These are phyloP conservation scores for Effrenium voratum DNA, from an alignment of 73 alveolate genomes.

Conservation along the genomic window DNA sequence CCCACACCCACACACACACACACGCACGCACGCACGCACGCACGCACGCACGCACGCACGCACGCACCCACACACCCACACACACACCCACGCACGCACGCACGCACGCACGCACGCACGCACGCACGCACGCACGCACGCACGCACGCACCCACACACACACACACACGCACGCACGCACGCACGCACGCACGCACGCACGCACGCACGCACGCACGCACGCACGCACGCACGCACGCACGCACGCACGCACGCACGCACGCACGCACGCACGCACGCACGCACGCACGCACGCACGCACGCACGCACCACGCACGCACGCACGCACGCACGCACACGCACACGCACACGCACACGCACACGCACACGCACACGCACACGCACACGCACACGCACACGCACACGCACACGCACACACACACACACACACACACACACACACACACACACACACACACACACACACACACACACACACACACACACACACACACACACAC, in stretches of 20 bases:
- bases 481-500: neutral
- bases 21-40: too few relatives aligned
- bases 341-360: slow-evolving; percentile 16
- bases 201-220: neutral
- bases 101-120: too few relatives aligned
- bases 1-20: too few relatives aligned
- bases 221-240: neutral
- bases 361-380: slow-evolving; percentile 2
- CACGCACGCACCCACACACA: too few relatives aligned
- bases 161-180: too few relatives aligned
- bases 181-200: neutral
- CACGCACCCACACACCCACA: too few relatives aligned
- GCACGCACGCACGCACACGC: slow-evolving; percentile 5
- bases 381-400: slow-evolving; percentile 2
- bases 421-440: neutral
- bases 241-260: slow-evolving; percentile 5
- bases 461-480: slow-evolving; percentile 19
- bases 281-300: slow-evolving; percentile 4
- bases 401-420: slow-evolving; percentile 8
- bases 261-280: slow-evolving; percentile 3
- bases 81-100: too few relatives aligned
- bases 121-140: too few relatives aligned
- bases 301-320: slow-evolving; percentile 21
- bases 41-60: too few relatives aligned
- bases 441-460: slow-evolving; percentile 19